These are phyloP conservation scores for Syzygium malaccense DNA, from an alignment of 441 rosid genomes.

Conservation along the genomic window DNA sequence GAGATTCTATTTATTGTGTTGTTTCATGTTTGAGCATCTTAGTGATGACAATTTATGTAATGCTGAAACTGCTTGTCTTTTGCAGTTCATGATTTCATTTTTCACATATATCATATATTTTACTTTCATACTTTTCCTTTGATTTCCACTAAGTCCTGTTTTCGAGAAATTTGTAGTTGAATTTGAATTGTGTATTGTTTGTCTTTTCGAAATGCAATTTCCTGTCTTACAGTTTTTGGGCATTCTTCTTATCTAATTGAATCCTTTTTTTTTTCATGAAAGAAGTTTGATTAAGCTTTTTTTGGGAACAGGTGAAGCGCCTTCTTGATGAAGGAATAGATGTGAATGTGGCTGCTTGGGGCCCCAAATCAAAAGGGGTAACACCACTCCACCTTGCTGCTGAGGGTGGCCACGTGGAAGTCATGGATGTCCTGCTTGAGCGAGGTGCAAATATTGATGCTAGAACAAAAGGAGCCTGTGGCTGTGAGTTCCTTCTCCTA, in stretches of 20 bases:
- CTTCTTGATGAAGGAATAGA: constrained; percentile 73
- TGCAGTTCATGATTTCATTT: not conserved
- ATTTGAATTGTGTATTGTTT: not conserved
- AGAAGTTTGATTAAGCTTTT: not conserved
- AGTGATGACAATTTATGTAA: not conserved
- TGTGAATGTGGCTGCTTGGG: constrained; percentile 71
- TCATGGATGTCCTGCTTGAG: constrained; percentile 83
- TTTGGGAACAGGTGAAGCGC: constrained; percentile 41
- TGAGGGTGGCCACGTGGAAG: constrained; percentile 76
- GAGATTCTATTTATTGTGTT: not conserved
- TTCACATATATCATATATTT: not conserved
- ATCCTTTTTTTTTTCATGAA: not conserved
- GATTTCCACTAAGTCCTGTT: not conserved
- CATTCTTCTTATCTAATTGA: not conserved
- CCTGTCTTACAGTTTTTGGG: not conserved
- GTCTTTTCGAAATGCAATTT: not conserved
- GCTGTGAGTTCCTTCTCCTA: constrained; percentile 40
- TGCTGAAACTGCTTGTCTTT: not conserved
- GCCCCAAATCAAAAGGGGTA: constrained; percentile 76
- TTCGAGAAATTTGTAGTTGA: not conserved
- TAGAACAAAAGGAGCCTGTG: constrained; percentile 84
- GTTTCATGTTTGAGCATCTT: not conserved
- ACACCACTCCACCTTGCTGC: constrained; percentile 95
- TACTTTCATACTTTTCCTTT: not conserved
- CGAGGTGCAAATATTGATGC: constrained; percentile 90